Conservation (phyloP, 2,329 filamentous ascomycete species). For the Chaetomiaceae sp. region DNA sequence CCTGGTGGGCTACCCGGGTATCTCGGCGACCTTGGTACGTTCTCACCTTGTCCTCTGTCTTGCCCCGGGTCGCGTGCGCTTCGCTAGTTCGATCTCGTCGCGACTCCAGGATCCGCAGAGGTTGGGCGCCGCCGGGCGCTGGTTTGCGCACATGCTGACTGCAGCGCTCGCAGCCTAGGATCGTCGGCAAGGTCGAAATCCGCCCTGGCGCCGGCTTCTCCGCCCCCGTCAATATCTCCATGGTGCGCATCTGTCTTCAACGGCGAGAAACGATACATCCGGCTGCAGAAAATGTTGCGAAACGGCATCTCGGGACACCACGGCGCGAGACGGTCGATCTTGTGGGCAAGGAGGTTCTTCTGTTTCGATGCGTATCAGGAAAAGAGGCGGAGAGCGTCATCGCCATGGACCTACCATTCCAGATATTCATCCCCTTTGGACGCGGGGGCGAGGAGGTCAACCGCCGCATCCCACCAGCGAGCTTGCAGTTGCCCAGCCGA, state of each 20-base stretch:
- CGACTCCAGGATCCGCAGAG: background rate
- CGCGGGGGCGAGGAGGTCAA: constrained; percentile 87
- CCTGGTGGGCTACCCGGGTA: constrained; percentile 93
- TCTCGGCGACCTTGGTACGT: constrained; percentile 92
- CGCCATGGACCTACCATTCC: constrained; percentile 94
- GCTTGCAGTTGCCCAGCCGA: constrained; percentile 81
- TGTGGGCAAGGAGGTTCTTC: constrained; percentile 89
- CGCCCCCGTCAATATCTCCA: constrained; percentile 82
- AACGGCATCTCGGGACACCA: constrained; percentile 84
- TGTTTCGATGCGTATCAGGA: constrained; percentile 81
- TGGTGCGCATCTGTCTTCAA: constrained; percentile 91
- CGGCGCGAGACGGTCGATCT: constrained; percentile 87
- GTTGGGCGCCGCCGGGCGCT: background rate
- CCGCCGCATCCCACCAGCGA: constrained; percentile 84
- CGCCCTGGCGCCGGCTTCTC: constrained; percentile 80
- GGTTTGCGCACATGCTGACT: constrained; percentile 16
- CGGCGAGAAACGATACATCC: constrained; percentile 95
- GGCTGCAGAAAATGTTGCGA: constrained; percentile 87
- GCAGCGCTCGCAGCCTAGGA: constrained; percentile 64
- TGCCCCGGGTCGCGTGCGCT: constrained; percentile 6
- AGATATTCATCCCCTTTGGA: constrained; percentile 94
- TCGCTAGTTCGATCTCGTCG: too few species aligned
- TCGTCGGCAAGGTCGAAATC: constrained; percentile 97
- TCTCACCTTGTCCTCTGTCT: constrained; percentile 9
- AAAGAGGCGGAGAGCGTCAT: constrained; percentile 85